These are phyloP conservation scores for Aspergillus egyptiacus DNA, from an alignment of 495 filamentous ascomycete genomes.

Conservation along the genomic window DNA sequence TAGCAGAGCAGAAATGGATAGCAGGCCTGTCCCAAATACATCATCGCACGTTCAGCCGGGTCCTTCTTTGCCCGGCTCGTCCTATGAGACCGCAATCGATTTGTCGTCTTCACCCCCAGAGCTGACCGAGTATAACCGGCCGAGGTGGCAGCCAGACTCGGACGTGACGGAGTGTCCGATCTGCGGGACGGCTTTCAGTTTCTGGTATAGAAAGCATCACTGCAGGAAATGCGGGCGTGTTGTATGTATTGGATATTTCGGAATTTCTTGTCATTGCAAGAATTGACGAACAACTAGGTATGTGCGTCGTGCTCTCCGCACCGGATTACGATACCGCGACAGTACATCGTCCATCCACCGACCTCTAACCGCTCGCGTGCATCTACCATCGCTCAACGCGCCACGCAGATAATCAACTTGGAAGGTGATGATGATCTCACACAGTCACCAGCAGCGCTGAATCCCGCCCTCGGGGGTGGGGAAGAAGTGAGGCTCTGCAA, in stretches of 20 bases:
- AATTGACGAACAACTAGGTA: too few relatives aligned
- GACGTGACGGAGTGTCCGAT: constrained; percentile 78
- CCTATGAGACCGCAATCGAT: constrained; percentile 35
- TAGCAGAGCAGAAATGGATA: constrained; percentile 17
- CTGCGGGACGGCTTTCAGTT: constrained; percentile 67
- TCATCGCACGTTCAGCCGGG: constrained; percentile 17
- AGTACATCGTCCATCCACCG: constrained; percentile 86
- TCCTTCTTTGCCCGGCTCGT: constrained; percentile 21
- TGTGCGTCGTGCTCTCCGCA: constrained; percentile 90
- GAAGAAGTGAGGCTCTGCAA: constrained; percentile 90
- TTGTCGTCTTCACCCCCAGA: constrained; percentile 28
- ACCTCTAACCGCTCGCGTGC: constrained; percentile 27
- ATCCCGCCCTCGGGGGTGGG: constrained; percentile 65
- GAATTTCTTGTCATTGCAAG: too few relatives aligned
- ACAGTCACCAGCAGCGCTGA: constrained; percentile 21
- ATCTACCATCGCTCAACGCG: constrained; percentile 18
- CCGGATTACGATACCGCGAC: constrained; percentile 86
- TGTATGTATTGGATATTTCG: too few relatives aligned
- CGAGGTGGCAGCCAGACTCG: constrained; percentile 80
- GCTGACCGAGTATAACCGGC: constrained; percentile 41
- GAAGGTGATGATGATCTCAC: constrained; percentile 37
- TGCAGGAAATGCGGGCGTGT: constrained; percentile 96
- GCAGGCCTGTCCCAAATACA: constrained; percentile 19
- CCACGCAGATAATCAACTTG: constrained; percentile 33
- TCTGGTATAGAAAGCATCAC: constrained; percentile 88